Evolutionary conservation across 2,329 filamentous ascomycete genomes (phyloP).

Genomic region (Stachybotrys echinatus): DNA sequence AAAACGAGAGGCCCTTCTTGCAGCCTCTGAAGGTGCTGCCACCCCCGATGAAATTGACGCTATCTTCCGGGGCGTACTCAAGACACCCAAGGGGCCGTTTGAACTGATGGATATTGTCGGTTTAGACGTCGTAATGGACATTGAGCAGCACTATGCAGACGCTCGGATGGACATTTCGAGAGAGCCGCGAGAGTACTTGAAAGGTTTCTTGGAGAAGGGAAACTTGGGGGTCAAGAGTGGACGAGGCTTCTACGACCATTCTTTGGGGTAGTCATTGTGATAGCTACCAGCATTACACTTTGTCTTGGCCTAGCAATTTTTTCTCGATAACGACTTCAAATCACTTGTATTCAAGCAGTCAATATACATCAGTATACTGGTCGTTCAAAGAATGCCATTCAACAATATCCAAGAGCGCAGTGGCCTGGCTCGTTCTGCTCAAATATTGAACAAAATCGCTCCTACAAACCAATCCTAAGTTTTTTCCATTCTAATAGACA

Average conservation of each 20-base stretch:
- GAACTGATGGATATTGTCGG: slow-evolving; percentile 25
- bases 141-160: slow-evolving; percentile 24
- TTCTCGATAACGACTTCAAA: too few relatives aligned
- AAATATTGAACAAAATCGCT: too few relatives aligned
- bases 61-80: slow-evolving; percentile 22
- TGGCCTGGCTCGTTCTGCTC: too few relatives aligned
- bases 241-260: slow-evolving; percentile 19
- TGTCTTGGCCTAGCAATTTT: too few relatives aligned
- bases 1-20: slow-evolving; percentile 22
- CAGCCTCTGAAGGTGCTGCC: slow-evolving; percentile 21
- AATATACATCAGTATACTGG: too few relatives aligned
- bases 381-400: too few relatives aligned
- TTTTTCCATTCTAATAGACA: too few relatives aligned
- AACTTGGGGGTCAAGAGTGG: slow-evolving; percentile 22
- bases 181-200: slow-evolving; percentile 17
- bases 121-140: slow-evolving; percentile 22
- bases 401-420: too few relatives aligned
- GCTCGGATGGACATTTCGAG: slow-evolving; percentile 14
- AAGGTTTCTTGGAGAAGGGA: slow-evolving; percentile 13
- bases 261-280: neutral
- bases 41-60: slow-evolving; percentile 23
- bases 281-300: too few relatives aligned
- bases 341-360: too few relatives aligned
- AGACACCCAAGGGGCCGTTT: slow-evolving; percentile 23
- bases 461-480: too few relatives aligned